phyloP scores from a whole-genome alignment of 805 yeast genomes.

The Huiozyma naganishii region DNA sequence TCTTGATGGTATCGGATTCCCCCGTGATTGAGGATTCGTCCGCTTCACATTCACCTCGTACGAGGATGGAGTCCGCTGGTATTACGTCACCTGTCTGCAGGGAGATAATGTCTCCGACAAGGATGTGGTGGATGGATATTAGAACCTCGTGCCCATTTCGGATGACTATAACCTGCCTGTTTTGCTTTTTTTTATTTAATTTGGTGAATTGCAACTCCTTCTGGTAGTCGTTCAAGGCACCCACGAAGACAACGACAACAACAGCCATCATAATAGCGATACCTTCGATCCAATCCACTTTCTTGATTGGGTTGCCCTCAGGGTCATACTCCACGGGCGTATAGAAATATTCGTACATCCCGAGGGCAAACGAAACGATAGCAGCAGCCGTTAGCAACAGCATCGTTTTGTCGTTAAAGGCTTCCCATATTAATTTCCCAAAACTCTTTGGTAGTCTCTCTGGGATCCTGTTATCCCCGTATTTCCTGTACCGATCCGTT shows the following conservation, averaged over 20 bases:
- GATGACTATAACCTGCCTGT: slow-evolving; percentile 64
- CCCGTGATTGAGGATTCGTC: slow-evolving; percentile 94
- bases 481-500: slow-evolving; percentile 26
- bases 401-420: slow-evolving; percentile 84
- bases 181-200: slow-evolving; percentile 80
- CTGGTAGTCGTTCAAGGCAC: slow-evolving; percentile 93
- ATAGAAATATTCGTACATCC: slow-evolving; percentile 86
- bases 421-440: slow-evolving; percentile 59
- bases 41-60: slow-evolving; percentile 69
- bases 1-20: slow-evolving; percentile 75
- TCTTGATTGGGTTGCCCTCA: slow-evolving; percentile 66
- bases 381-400: slow-evolving; percentile 81
- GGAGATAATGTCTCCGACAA: slow-evolving; percentile 77
- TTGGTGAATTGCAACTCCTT: slow-evolving; percentile 88
- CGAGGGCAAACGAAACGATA: slow-evolving; percentile 75
- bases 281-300: slow-evolving; percentile 98
- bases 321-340: slow-evolving; percentile 67
- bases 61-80: slow-evolving; percentile 76
- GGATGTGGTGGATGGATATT: slow-evolving; percentile 60
- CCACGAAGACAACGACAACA: slow-evolving; percentile 79
- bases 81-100: slow-evolving; percentile 91
- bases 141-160: slow-evolving; percentile 60
- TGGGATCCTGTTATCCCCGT: slow-evolving; percentile 67
- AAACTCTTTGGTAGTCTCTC: slow-evolving; percentile 60
- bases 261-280: slow-evolving; percentile 93